These are phyloP conservation scores for Simmondsia chinensis DNA, from an alignment of 148 eudicot species.

Conservation along the genomic window DNA sequence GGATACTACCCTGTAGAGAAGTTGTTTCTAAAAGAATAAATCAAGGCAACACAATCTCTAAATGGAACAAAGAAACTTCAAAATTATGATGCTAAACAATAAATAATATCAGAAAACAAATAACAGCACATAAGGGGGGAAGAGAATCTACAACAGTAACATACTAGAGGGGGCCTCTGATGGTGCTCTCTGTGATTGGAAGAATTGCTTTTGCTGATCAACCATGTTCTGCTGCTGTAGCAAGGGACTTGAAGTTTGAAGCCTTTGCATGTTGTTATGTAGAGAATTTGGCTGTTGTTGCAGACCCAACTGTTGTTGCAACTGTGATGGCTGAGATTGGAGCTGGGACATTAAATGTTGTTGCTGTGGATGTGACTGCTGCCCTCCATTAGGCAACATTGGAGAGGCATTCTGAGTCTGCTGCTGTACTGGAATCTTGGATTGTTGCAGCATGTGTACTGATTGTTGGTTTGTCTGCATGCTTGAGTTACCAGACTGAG, in stretches of 20 bases:
- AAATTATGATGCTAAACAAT: no score
- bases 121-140: background rate
- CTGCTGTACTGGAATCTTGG: slow-evolving; percentile 54
- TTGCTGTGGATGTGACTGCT: slow-evolving; percentile 43
- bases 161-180: slow-evolving; percentile 76
- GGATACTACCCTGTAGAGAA: no score
- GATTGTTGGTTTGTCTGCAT: slow-evolving; percentile 64
- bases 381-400: slow-evolving; percentile 48
- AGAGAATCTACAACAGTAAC: slow-evolving; percentile 10
- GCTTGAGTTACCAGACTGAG: slow-evolving; percentile 52
- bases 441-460: slow-evolving; percentile 54
- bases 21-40: no score
- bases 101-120: background rate
- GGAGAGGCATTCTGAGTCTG: slow-evolving; percentile 46
- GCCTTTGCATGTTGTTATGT: slow-evolving; percentile 71
- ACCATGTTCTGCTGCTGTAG: slow-evolving; percentile 63
- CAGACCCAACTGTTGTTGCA: slow-evolving; percentile 61
- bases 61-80: no score
- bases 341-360: slow-evolving; percentile 46
- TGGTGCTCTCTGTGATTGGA: slow-evolving; percentile 63
- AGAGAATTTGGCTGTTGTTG: slow-evolving; percentile 60
- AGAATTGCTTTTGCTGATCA: slow-evolving; percentile 81
- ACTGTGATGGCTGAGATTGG: slow-evolving; percentile 58
- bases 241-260: slow-evolving; percentile 54
- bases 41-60: no score